These are phyloP conservation scores for Xenoacremonium recifei DNA, from an alignment of 2,329 filamentous ascomycete species.

Conservation along the genomic window DNA sequence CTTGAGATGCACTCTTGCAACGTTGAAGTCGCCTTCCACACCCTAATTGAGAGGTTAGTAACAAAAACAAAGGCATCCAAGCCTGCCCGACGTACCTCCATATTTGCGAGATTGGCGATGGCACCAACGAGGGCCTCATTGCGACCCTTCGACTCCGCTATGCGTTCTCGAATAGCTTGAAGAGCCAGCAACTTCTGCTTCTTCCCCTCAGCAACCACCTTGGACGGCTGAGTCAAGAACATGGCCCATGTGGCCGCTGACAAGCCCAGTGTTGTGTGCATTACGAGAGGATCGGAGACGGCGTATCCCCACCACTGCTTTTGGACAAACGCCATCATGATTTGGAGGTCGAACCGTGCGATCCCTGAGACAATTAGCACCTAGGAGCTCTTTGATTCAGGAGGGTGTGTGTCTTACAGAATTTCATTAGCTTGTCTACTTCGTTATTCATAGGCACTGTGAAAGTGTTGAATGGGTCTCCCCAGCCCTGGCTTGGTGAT, in stretches of 20 bases:
- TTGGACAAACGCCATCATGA: constrained; percentile 10
- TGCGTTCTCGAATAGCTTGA: constrained; percentile 7
- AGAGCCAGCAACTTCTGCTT: constrained; percentile 10
- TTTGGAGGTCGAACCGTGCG: constrained; percentile 12
- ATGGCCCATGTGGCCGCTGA: constrained; percentile 10
- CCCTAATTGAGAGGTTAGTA: no score
- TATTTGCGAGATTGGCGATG: constrained; percentile 15
- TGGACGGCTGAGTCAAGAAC: constrained; percentile 3
- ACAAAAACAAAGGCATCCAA: no score
- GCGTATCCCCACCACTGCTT: constrained; percentile 17
- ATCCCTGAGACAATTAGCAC: no score
- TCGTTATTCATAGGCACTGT: constrained; percentile 7
- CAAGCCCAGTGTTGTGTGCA: constrained; percentile 14
- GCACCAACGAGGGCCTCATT: constrained; percentile 9
- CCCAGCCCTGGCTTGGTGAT: constrained; percentile 8
- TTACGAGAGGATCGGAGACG: constrained; percentile 12
- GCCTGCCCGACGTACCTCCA: constrained; percentile 12
- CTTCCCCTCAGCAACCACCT: constrained; percentile 6
- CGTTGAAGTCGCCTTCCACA: constrained; percentile 9
- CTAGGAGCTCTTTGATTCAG: no score
- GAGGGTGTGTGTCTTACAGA: constrained; percentile 14
- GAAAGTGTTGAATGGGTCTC: constrained; percentile 13
- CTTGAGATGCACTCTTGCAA: constrained; percentile 10
- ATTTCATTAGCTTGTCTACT: constrained; percentile 12
- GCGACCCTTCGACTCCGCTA: no score